Percentiles rank a stretch among this genome's conserved stretches.
phyloP scores from a whole-genome alignment of 1,284 basidiomycete genomes.

The Trichosporon ovoides region DNA sequence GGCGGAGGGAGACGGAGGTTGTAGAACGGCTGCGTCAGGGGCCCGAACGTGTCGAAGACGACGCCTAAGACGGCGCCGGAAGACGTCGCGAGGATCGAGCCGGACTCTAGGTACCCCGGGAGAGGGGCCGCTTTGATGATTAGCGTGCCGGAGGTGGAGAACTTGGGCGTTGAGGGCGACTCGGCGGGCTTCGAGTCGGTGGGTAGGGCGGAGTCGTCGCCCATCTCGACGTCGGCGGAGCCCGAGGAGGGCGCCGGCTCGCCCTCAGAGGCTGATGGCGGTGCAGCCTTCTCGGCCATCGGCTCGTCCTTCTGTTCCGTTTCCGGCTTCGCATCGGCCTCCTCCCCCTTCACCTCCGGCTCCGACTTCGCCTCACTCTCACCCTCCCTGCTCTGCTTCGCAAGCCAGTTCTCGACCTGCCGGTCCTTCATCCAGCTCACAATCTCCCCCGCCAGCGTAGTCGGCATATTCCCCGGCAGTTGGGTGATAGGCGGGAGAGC shows the following conservation, averaged over 20 bases:
- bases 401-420: constrained; percentile 38
- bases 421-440: constrained; percentile 47
- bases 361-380: too few species aligned
- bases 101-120: constrained; percentile 52
- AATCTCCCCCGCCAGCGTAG: constrained; percentile 48
- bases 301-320: neutral
- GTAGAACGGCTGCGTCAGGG: constrained; percentile 55
- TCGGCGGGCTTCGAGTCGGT: neutral
- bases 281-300: neutral
- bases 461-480: constrained; percentile 35
- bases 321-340: neutral
- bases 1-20: constrained; percentile 44
- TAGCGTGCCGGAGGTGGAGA: constrained; percentile 47
- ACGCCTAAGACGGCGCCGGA: constrained; percentile 53
- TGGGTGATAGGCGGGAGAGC: constrained; percentile 36
- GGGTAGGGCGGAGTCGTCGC: neutral
- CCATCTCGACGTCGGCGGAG: neutral
- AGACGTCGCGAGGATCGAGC: constrained; percentile 52
- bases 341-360: neutral
- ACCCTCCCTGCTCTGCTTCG: constrained; percentile 15
- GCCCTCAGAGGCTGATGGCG: neutral
- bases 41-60: constrained; percentile 56
- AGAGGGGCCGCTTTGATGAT: constrained; percentile 46
- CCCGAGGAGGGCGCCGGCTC: neutral
- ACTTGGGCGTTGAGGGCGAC: constrained; percentile 19